Evolutionary conservation across 2,329 filamentous ascomycete genomes (phyloP), one percentile per base, ranked within the genome.

Genomic region (Simplicillium aogashimaense): DNA sequence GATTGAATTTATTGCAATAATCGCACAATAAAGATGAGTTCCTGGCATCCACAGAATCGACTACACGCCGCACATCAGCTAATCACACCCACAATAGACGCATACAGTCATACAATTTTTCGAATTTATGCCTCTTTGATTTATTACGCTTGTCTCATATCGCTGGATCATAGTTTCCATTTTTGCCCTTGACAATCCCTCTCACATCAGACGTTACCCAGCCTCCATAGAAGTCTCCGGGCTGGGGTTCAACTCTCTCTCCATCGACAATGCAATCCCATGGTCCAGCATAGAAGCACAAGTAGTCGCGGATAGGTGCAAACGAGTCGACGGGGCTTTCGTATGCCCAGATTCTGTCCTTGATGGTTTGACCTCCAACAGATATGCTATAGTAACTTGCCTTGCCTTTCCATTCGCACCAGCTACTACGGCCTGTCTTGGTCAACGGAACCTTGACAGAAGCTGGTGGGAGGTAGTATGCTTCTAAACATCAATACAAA

Each of bases 181-280:
- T 55, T 35, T 52, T 53, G 11, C 62, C 65, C 54, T 69, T 68
- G 43, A 67, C 59, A 36, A 68, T 65, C 25, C 74, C 71, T 47
- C 72, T 69, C 44, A 80, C 66, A 42, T 81, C 75, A 44, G 66
- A 69, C 37, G 74, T 79, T 44, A 76, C 71, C 76, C 77, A 81
- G 3, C 76, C 76, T 17, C 77, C 76, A 55, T 79, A 80, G 47
- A 78, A 80, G 48, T 80, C 75, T 7, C 74, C 74, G 13, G 72
- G 73, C 58, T 79, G 74, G 31, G 74, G 61, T 53, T 70, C 62
- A 15, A 78, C 76, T 50, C 65, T 65, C 54, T 80, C 75, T 9
- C 74, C 74, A 53, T 80, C 74, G 4, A 78, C 75, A 53, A 65
- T 76, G 50, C 76, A 81, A 43, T 77, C 69, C 75, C 74, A 79